Conservation (phyloP, 2,329 filamentous ascomycete genomes). For the Alternaria sp. region DNA sequence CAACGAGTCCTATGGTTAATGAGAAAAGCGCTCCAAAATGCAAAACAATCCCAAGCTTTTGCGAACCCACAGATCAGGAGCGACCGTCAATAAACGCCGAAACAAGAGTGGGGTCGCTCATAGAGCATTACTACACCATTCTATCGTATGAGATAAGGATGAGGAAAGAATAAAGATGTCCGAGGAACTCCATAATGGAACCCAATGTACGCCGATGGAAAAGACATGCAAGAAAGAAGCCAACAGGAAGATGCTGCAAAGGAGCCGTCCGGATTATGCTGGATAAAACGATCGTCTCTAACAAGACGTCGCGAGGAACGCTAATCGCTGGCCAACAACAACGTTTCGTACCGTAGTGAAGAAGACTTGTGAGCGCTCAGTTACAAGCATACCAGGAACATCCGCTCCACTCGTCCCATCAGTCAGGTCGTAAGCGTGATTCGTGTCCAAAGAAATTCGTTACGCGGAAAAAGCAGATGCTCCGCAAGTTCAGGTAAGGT, state of each 20-base stretch:
- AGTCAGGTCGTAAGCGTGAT: conserved; percentile 46
- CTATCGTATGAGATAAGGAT: conserved; percentile 33
- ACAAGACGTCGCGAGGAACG: conserved; percentile 28
- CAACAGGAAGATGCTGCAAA: conserved; percentile 47
- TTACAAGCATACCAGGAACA: conserved; percentile 29
- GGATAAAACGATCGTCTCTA: conserved; percentile 28
- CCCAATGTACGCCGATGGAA: conserved; percentile 37
- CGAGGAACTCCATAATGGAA: conserved; percentile 32
- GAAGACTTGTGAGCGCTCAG: conserved; percentile 49
- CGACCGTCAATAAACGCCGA: conserved; percentile 36
- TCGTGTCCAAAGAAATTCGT: conserved; percentile 52
- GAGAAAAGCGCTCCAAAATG: conserved; percentile 44
- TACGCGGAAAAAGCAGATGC: conserved; percentile 23
- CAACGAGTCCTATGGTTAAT: conserved; percentile 31
- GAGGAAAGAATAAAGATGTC: conserved; percentile 30
- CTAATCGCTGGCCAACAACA: conserved; percentile 35
- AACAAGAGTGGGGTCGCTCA: conserved; percentile 44
- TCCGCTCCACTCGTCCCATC: conserved; percentile 50
- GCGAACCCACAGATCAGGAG: conserved; percentile 35
- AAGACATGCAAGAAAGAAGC: conserved; percentile 45
- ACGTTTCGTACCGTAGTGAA: conserved; percentile 43
- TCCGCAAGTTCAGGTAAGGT: conserved; percentile 19
- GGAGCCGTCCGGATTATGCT: conserved; percentile 42
- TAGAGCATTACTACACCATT: conserved; percentile 45
- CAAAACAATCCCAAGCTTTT: conserved; percentile 46